Evolutionary conservation across 1,284 basidiomycete genomes (phyloP).

Genomic region (Mrakiaceae sp.): DNA sequence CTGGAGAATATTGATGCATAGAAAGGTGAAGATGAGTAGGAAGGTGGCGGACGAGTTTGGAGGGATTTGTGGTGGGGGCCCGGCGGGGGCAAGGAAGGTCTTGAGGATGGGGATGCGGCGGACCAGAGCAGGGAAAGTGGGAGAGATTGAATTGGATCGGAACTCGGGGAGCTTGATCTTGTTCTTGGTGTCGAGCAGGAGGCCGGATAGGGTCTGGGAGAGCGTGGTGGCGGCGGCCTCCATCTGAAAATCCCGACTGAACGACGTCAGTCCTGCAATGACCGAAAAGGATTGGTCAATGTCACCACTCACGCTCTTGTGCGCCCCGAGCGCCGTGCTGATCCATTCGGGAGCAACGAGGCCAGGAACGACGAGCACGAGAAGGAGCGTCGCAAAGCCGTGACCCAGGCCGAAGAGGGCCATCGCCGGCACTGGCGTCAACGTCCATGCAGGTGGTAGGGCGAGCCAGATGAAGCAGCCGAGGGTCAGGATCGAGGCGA

Average conservation of each 20-base stretch:
- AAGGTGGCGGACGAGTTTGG: conserved; percentile 35
- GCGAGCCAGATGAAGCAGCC: conserved; percentile 54
- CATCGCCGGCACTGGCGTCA: conserved; percentile 51
- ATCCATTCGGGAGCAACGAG: conserved; percentile 60
- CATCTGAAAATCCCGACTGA: conserved; percentile 38
- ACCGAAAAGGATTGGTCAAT: background rate
- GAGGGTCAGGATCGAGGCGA: conserved; percentile 54
- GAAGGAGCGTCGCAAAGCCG: conserved; percentile 57
- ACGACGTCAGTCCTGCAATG: conserved; percentile 1
- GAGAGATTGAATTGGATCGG: conserved; percentile 5
- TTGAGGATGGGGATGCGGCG: background rate
- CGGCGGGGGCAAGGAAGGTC: background rate
- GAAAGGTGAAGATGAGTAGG: conserved; percentile 48
- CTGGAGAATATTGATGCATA: conserved; percentile 50
- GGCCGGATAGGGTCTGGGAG: conserved; percentile 55
- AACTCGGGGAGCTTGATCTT: conserved; percentile 23
- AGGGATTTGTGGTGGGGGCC: background rate
- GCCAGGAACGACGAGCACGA: conserved; percentile 61
- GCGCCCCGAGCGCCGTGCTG: conserved; percentile 63
- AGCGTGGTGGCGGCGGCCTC: conserved; percentile 61
- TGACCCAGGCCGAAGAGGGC: conserved; percentile 53
- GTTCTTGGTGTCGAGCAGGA: conserved; percentile 45
- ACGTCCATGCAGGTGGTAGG: conserved; percentile 47
- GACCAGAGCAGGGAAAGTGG: background rate
- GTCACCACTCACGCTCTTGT: conserved; percentile 52